Conservation (phyloP, 768 basidiomycete species). For the Russula sp. region DNA sequence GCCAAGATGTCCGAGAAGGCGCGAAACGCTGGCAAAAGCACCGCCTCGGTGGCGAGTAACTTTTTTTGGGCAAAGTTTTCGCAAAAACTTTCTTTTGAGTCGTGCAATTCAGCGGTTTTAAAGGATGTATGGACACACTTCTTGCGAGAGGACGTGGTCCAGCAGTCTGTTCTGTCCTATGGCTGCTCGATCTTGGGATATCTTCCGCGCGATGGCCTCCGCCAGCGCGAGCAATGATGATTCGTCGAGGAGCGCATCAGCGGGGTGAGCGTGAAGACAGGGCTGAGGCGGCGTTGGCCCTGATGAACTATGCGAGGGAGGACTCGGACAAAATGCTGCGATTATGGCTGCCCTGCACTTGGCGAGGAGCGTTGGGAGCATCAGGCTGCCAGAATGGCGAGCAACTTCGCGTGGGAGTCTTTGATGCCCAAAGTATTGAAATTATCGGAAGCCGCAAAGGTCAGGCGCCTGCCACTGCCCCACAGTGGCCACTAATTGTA, state of each 20-base stretch:
- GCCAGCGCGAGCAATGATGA: neutral
- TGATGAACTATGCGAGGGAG: neutral
- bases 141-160: neutral
- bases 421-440: too few relatives aligned
- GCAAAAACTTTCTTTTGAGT: neutral
- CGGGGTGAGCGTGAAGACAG: neutral
- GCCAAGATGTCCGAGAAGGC: neutral
- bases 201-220: constrained; percentile 2
- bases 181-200: neutral
- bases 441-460: neutral
- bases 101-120: neutral
- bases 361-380: constrained; percentile 2
- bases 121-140: constrained; percentile 5
- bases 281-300: neutral
- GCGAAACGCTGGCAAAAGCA: constrained; percentile 8
- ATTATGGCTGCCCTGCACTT: neutral
- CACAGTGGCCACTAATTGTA: too few relatives aligned
- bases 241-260: neutral
- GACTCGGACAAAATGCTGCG: neutral
- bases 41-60: neutral
- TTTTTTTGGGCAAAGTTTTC: neutral
- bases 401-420: constrained; percentile 8
- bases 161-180: neutral
- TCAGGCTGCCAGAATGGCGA: neutral
- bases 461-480: neutral